A percentile compares a stretch with the other conserved stretches of the same genome.
These are phyloP conservation scores for Chlorella sp. DNA, from an alignment of 139 green algal genomes.

Conservation along the genomic window DNA sequence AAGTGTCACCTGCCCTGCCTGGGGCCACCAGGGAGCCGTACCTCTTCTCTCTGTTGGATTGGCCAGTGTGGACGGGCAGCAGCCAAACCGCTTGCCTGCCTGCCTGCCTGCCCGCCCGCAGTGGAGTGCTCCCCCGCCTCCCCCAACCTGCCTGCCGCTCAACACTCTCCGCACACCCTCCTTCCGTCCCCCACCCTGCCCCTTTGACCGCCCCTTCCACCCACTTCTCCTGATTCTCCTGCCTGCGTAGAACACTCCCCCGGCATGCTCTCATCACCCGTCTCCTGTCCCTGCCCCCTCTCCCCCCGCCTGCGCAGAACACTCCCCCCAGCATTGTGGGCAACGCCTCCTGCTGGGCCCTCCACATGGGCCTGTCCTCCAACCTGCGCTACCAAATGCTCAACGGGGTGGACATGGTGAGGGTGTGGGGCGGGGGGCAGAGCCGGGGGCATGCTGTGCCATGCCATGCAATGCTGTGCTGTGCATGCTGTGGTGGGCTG, in stretches of 20 bases:
- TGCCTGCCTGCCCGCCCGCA: no score
- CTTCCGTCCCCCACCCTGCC: not conserved
- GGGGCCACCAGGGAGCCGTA: no score
- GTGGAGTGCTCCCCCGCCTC: no score
- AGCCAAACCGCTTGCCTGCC: no score
- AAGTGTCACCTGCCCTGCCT: no score
- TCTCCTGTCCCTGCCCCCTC: no score
- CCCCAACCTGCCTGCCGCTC: not conserved
- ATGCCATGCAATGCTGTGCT: no score
- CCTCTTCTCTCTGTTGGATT: no score
- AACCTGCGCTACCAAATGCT: conserved; percentile 96
- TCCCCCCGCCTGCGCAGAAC: conserved; percentile 68
- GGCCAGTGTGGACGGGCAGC: no score
- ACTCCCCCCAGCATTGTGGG: conserved; percentile 80
- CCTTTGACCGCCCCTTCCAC: not conserved
- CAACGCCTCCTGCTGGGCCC: conserved; percentile 89
- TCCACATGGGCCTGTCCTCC: conserved; percentile 94
- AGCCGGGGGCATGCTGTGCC: not conserved
- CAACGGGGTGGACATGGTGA: conserved; percentile 89
- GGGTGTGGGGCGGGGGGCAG: not conserved
- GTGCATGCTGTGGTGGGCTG: conserved; percentile 63
- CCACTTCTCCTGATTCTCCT: not conserved
- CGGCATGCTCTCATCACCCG: no score
- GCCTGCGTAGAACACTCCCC: conserved; percentile 80
- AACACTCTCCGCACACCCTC: not conserved